Evolutionary conservation across 495 filamentous ascomycete species (phyloP), one percentile per base, ranked within the genome.

Genomic region (Penicillium coprophilum): DNA sequence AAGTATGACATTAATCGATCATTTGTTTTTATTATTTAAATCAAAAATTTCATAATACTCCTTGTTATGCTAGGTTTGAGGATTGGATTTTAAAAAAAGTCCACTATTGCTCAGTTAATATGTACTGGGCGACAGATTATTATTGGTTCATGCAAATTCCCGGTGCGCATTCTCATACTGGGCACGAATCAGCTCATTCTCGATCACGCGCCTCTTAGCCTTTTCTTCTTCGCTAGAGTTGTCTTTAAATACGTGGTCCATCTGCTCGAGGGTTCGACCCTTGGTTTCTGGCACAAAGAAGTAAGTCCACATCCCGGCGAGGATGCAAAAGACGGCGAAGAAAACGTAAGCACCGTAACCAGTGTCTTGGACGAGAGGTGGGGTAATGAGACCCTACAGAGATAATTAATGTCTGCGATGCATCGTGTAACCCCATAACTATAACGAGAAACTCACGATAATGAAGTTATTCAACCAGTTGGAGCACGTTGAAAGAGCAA

Each of bases 381-480:
- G 80, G 2, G 80, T 82, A 57, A 81, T 78, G 2, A 82, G 65
- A 17, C 77, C 76, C 73, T 77, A 31, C 20, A 40, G n/a, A 36
- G 46, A 21, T 23, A 1, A 40, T 41, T 15, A 30, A 19, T 30
- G 17, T 20, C 11, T 3, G 12, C 2, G 27, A 12, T 8, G 8
- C 4, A 27, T 9, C 3, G n/a, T 15, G 9, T 1, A 17, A 32
- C 23, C 28, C 1, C 2, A n/a, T 9, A 31, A 47, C 13, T 8
- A 10, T 5, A 17, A 7, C 10, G 13, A 19, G 31, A 7, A 19
- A 62, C 68, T 57, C 57, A 75, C 77, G 36, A 82, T 80, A 39
- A 84, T 79, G 57, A 83, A 83, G 60, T 83, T 83, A 58, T 80
- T 82, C 1, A 82, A 54, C 80, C 81, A 84, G 50, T 80, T 82